Conservation (phyloP, 163 green algal genomes). For the Botryococcus braunii region DNA sequence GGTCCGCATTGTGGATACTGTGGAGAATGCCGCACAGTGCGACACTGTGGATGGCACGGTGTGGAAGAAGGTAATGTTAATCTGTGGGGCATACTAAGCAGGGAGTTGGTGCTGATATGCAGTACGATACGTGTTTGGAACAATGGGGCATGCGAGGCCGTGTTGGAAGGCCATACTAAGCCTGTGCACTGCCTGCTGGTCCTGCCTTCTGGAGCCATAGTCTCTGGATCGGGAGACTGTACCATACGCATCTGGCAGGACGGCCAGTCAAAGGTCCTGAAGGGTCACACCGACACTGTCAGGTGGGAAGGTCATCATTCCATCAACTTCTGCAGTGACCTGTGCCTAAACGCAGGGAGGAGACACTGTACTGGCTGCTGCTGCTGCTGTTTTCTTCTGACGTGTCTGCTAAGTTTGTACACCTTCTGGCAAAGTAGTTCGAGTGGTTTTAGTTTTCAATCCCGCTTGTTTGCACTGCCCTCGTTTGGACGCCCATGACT, state of each 20-base stretch:
- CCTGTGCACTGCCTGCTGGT: constrained; percentile 67
- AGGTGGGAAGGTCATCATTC: no score
- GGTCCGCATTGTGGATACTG: no score
- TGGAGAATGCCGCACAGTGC: no score
- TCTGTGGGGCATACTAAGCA: no score
- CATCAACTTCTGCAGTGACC: not conserved
- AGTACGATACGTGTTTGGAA: constrained; percentile 69
- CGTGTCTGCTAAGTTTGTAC: not conserved
- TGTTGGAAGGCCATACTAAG: constrained; percentile 62
- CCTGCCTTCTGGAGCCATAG: constrained; percentile 44
- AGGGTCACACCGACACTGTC: constrained; percentile 63
- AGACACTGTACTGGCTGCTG: not conserved
- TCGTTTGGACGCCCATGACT: no score
- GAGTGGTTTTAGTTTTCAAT: no score
- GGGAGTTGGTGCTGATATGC: no score
- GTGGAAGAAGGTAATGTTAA: no score
- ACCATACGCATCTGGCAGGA: constrained; percentile 55
- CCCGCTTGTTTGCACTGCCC: no score
- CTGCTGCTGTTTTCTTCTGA: not conserved
- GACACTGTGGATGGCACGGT: no score
- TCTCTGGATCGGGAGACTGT: constrained; percentile 74
- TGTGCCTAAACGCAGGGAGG: no score
- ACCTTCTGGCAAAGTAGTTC: not conserved
- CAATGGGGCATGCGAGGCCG: constrained; percentile 26
- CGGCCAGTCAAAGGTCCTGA: constrained; percentile 36